Evolutionary conservation across 768 basidiomycete genomes (phyloP).

Genomic region (Russula abietina): DNA sequence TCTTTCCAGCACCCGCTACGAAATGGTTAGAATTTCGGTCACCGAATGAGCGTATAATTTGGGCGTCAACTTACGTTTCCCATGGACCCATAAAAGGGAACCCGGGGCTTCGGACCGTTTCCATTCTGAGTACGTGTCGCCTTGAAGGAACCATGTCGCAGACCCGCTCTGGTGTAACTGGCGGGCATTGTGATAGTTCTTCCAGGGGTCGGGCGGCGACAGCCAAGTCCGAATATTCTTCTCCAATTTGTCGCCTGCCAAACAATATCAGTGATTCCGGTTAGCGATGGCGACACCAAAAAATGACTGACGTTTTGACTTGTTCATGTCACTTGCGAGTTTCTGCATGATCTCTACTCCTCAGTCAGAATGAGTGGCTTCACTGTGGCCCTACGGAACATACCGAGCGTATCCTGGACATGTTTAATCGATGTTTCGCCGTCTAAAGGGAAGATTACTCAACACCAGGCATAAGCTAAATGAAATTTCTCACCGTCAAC

Average conservation of each 20-base stretch:
- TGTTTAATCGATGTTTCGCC: not conserved
- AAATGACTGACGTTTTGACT: not conserved
- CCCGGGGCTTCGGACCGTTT: not conserved
- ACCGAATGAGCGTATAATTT: not conserved
- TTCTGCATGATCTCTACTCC: not conserved
- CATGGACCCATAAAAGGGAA: not conserved
- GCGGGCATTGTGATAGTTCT: not conserved
- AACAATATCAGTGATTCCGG: not conserved
- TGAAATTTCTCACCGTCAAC: not conserved
- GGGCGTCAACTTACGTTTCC: not conserved
- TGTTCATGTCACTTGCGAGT: not conserved
- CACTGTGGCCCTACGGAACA: not conserved
- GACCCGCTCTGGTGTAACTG: not conserved
- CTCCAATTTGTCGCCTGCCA: not conserved
- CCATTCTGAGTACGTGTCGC: not conserved
- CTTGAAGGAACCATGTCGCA: not conserved
- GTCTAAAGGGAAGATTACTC: not conserved
- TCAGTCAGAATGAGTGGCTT: not conserved
- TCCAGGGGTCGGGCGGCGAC: not conserved
- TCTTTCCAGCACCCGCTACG: not conserved
- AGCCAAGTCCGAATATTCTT: not conserved
- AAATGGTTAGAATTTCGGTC: not conserved
- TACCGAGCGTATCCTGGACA: not conserved
- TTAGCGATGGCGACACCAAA: not conserved
- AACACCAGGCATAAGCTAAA: not conserved